These are phyloP conservation scores for Dalbergia cochinchinensis DNA, from an alignment of 306 rosid species.

Conservation along the genomic window DNA sequence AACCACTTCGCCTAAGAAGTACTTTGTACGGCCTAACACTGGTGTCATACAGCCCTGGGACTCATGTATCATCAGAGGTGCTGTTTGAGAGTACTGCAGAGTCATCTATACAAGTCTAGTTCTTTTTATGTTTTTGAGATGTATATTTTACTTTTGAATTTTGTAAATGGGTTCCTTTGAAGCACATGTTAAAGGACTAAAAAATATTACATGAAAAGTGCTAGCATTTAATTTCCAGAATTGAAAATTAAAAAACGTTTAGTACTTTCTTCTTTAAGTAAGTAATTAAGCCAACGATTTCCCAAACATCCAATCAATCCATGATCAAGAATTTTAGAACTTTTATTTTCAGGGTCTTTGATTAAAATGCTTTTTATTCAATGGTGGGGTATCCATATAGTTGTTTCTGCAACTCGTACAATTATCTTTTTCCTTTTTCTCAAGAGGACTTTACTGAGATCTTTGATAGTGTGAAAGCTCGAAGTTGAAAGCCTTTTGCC, in stretches of 20 bases:
- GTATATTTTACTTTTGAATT: neutral
- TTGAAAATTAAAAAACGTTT: neutral
- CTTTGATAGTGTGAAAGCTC: constrained; percentile 1
- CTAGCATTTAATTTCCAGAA: neutral
- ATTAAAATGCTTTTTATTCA: too few species aligned
- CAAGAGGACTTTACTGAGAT: neutral
- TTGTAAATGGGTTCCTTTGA: neutral
- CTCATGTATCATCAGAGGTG: constrained; percentile 91
- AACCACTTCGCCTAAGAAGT: constrained; percentile 97
- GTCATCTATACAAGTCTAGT: neutral
- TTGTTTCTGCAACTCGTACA: too few species aligned
- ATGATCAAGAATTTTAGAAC: too few species aligned
- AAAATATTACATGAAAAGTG: neutral
- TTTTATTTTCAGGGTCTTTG: too few species aligned
- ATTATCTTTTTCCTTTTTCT: neutral
- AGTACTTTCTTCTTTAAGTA: too few species aligned
- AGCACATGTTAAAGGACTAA: neutral
- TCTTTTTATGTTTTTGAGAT: neutral
- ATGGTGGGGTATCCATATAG: too few species aligned
- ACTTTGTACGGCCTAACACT: constrained; percentile 95
- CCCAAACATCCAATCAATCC: too few species aligned
- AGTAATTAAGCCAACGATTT: too few species aligned
- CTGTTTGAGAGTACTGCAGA: constrained; percentile 36
- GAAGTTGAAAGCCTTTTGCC: neutral
- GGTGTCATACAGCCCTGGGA: constrained; percentile 90